Percentiles rank a stretch among this genome's conserved stretches.
These are phyloP conservation scores for Nannochloropsis oceanica DNA, from an alignment of 108 stramenopile genomes.

Conservation along the genomic window DNA sequence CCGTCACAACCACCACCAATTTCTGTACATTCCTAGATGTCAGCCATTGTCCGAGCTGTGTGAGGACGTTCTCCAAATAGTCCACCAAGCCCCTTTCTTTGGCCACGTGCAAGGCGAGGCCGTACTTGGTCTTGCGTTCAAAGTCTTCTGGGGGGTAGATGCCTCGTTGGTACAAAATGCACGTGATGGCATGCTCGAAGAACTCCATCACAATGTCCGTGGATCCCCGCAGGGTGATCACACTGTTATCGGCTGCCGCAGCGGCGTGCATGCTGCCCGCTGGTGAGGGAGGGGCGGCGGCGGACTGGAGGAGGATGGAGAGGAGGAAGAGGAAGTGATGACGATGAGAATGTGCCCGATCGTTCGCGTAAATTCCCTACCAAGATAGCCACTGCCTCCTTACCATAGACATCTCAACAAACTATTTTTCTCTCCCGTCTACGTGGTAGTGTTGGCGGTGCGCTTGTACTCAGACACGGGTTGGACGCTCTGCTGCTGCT, in stretches of 20 bases:
- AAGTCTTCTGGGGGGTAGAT: conserved; percentile 97
- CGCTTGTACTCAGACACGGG: no score
- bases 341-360: no score
- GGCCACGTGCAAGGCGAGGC: conserved; percentile 83
- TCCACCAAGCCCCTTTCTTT: conserved; percentile 69
- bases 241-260: conserved; percentile 6
- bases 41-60: conserved; percentile 80
- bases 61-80: conserved; percentile 76
- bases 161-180: conserved; percentile 90
- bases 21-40: conserved; percentile 69
- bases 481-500: no score
- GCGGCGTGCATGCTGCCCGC: neutral
- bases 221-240: conserved; percentile 87
- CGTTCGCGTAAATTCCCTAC: no score
- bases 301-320: neutral
- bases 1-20: conserved; percentile 84
- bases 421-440: no score
- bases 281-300: neutral
- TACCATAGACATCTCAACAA: no score
- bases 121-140: conserved; percentile 75
- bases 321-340: neutral
- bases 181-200: conserved; percentile 95
- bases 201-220: conserved; percentile 93
- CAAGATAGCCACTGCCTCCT: no score
- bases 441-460: no score